Evolutionary conservation across 148 eudicot genomes (phyloP).

Genomic region (Rhododendron mucronatum): DNA sequence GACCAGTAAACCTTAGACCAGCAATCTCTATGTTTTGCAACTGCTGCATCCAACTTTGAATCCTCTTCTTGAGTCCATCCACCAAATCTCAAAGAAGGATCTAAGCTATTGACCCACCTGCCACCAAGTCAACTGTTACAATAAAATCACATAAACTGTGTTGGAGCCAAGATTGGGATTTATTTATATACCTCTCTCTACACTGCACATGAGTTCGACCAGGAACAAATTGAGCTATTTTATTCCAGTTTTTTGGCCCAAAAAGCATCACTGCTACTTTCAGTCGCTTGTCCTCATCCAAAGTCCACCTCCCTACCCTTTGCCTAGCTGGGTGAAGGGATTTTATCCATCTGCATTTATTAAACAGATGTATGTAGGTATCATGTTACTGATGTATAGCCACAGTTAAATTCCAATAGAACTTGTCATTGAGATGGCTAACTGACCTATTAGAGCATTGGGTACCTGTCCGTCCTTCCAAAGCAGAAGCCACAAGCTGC

Average conservation of each 20-base stretch:
- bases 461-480: conserved; percentile 87
- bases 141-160: background rate
- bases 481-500: conserved; percentile 71
- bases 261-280: conserved; percentile 72
- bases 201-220: conserved; percentile 89
- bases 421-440: background rate
- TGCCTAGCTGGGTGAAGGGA: conserved; percentile 74
- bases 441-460: conserved; percentile 98
- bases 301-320: conserved; percentile 67
- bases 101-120: conserved; percentile 83
- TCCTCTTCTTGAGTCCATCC: conserved; percentile 84
- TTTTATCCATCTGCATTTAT: conserved; percentile 65
- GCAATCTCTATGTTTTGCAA: conserved; percentile 52
- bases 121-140: conserved; percentile 18
- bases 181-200: conserved; percentile 70
- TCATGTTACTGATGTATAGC: background rate
- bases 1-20: conserved; percentile 83
- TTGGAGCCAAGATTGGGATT: background rate
- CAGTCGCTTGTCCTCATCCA: conserved; percentile 72
- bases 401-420: background rate
- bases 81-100: conserved; percentile 61
- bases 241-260: conserved; percentile 73
- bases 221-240: conserved; percentile 68
- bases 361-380: background rate
- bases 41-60: conserved; percentile 55